Conservation (phyloP, 2,329 filamentous ascomycete species). For the Pseudogymnoascus sp. region DNA sequence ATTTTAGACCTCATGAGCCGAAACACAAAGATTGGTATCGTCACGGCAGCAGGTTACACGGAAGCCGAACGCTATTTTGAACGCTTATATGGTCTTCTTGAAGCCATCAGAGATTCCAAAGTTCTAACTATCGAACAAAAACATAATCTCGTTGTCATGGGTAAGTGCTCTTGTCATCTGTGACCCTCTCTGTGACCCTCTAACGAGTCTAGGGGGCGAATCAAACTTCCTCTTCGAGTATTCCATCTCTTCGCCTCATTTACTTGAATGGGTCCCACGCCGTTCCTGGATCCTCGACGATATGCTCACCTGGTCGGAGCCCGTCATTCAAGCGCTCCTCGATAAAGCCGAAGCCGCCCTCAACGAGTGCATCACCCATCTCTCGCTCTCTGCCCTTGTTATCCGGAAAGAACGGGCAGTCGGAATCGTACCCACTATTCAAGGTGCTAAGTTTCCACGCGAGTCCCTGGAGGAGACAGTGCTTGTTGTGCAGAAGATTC, state of each 20-base stretch:
- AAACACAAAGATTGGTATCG: conserved; percentile 83
- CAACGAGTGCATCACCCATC: conserved; percentile 67
- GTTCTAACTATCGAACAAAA: conserved; percentile 58
- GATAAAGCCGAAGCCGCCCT: conserved; percentile 83
- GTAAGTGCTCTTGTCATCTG: conserved; percentile 16
- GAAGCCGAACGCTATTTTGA: conserved; percentile 79
- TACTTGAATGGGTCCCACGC: conserved; percentile 60
- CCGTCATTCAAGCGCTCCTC: conserved; percentile 71
- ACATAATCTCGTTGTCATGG: conserved; percentile 80
- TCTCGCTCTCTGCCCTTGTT: conserved; percentile 71
- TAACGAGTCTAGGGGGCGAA: conserved; percentile 55
- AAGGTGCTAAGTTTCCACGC: conserved; percentile 62
- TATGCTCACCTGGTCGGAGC: conserved; percentile 69
- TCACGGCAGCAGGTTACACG: conserved; percentile 93
- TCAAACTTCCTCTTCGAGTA: conserved; percentile 92
- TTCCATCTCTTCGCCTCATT: conserved; percentile 52
- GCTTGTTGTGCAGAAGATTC: conserved; percentile 82
- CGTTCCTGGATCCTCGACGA: conserved; percentile 67
- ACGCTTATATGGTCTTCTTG: conserved; percentile 77
- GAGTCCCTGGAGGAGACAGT: conserved; percentile 96
- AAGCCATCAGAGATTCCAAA: conserved; percentile 58
- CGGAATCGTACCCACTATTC: conserved; percentile 60
- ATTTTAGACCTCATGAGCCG: conserved; percentile 64
- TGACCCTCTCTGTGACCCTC: conserved; percentile 1
- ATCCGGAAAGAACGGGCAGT: conserved; percentile 85